Base-by-base conservation (phyloP, 768 basidiomycete species). In the Arthromyces matolae region DNA sequence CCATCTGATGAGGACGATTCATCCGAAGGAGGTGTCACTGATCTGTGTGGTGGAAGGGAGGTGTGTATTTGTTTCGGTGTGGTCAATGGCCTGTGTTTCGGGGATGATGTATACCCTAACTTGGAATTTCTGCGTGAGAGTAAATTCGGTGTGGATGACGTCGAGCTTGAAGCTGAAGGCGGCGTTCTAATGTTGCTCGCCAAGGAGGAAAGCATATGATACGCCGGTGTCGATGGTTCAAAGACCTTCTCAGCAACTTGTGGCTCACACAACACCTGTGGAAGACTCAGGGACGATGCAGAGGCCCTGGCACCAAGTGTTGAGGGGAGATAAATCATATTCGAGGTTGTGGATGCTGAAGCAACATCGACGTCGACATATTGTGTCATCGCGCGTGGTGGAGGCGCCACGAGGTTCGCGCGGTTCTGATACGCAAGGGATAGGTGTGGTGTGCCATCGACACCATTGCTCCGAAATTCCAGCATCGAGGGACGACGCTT, bases 321-420 rank as follows among this genome's bases (percentile, higher is more conserved):
- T 6, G 85, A 81, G 5, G 88, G 88, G 1, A 90, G 64, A 9
- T 70, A 56, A 38, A 90, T 79, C 7, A 68, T 55, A n/a, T 72
- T 67, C 12, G 75, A 68, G 55, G n/a, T n/a, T n/a, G n/a, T n/a
- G n/a, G n/a, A n/a, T n/a, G 81, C 78, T 22, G 76, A 65, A 2
- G 5, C 12, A 14, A 24, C 13, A 3, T 73, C 69, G 8, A 82
- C 79, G 43, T 77, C 82, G 29, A 86, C 73, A 57, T 83, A 88
- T 62, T 87, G 83, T 1, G 89, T 89, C 29, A 91, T 59, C 2
- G 89, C 86, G 31, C 86, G 76, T 1, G 89, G 86, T 8, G 89
- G 75, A 22, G 81, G 85, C 0, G 86, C 67, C 44, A 89, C 66
- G 24, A 88, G 74, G 38, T 75, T 64, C 33, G 72, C 71, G 20